Evolutionary conservation across 495 filamentous ascomycete genomes (phyloP), one percentile per base, ranked within the genome.

Genomic region (Aspergillus steynii): DNA sequence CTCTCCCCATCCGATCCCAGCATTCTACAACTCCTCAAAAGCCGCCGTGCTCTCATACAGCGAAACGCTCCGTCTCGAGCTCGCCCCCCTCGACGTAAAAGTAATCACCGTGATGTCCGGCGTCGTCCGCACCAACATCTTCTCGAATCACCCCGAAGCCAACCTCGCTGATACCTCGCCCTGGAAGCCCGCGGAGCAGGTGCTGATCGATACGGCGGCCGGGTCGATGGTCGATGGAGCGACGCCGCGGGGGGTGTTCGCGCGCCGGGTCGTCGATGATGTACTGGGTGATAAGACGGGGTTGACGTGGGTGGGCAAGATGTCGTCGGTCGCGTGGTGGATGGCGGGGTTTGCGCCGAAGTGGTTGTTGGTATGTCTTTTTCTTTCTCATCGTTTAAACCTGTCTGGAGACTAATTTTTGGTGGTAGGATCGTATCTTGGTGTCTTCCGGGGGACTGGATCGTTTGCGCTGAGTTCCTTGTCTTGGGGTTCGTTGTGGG

Each of bases 11-110:
- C 9, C 3, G 10, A 4, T 42, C 37, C 15, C 48, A 65, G 68
- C 55, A 6, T 58, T 77, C 50, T 87, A 86, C 68, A 76, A 75
- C 63, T 79, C 81, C 14, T 77, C 71, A 64, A 86, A 87, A 72
- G 80, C 75, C 55, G 82, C 83, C 52, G 70, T 86, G 5, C 69
- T 63, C 8, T 71, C 73, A 4, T 82, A 82, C 61, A 79, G 78
- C 32, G 79, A 85, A 54, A 79, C 80, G 1, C 65, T 87, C 15
- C 78, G 82, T 9, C 61, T 83, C 27, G 84, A 86, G 61, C 72
- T 87, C 32, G 75, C 74, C 51, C 83, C 83, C 0, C 80, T 85
- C 9, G 80, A 76, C 26, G 80, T 86, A 29, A 80, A 79, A 60
- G 85, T 86, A 52, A 76, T 82, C 70, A 77, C 78, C 1, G 74